These are phyloP conservation scores for Micractinium conductrix DNA, from an alignment of 139 green algal species.

Conservation along the genomic window DNA sequence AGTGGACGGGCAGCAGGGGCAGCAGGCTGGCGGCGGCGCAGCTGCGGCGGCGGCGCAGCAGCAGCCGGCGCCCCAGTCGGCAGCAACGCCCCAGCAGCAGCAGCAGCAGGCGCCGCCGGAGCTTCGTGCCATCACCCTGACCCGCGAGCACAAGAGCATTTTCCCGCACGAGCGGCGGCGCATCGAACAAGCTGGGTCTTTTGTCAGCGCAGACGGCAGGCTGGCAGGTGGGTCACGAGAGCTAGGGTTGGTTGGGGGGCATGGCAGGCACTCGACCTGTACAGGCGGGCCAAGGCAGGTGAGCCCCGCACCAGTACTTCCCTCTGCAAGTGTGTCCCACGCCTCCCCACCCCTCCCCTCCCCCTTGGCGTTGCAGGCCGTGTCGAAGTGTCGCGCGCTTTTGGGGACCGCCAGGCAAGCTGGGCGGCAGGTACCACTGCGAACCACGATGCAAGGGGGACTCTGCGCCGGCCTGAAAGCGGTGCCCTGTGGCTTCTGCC, in stretches of 20 bases:
- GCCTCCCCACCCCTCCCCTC: not conserved
- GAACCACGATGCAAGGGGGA: too few relatives aligned
- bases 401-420: too few relatives aligned
- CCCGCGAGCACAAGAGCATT: slow-evolving; percentile 73
- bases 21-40: not conserved
- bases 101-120: not conserved
- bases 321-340: too few relatives aligned
- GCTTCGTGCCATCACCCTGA: slow-evolving; percentile 46
- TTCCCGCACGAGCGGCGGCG: slow-evolving; percentile 62
- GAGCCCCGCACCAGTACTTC: too few relatives aligned
- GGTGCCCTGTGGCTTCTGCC: too few relatives aligned
- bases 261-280: not conserved
- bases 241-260: not conserved
- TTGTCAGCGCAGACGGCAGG: slow-evolving; percentile 57
- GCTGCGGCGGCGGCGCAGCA: not conserved
- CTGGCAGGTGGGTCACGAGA: slow-evolving; percentile 46
- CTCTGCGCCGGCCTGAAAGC: too few relatives aligned
- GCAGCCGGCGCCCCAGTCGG: not conserved
- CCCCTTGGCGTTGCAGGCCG: slow-evolving; percentile 26
- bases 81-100: not conserved
- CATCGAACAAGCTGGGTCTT: slow-evolving; percentile 74
- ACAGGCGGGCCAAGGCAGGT: too few relatives aligned
- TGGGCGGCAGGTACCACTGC: too few relatives aligned
- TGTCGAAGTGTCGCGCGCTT: slow-evolving; percentile 69
- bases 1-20: slow-evolving; percentile 9